A percentile compares a stretch with the other conserved stretches of the same genome.
Evolutionary conservation across 495 filamentous ascomycete species (phyloP).

Genomic region (Penicillium simplicissimum): DNA sequence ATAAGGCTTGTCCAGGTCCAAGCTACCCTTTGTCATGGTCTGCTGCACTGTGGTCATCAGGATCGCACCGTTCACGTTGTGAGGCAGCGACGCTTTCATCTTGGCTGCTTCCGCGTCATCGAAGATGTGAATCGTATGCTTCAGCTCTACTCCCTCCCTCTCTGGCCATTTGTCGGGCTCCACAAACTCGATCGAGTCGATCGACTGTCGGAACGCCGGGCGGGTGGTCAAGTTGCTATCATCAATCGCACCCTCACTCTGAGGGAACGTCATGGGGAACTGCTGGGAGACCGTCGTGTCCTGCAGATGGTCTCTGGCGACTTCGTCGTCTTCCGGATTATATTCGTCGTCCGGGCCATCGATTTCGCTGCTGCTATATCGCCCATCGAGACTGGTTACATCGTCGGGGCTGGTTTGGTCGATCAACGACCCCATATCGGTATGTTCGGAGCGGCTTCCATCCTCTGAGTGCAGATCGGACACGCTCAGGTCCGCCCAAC

Average conservation of each 20-base stretch:
- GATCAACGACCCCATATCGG: slow-evolving; percentile 48
- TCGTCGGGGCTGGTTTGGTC: slow-evolving; percentile 47
- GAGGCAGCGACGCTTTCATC: slow-evolving; percentile 43
- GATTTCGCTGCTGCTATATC: slow-evolving; percentile 41
- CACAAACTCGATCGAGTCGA: slow-evolving; percentile 60
- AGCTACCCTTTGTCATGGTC: slow-evolving; percentile 65
- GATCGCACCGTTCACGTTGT: slow-evolving; percentile 29
- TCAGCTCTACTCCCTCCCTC: slow-evolving; percentile 58
- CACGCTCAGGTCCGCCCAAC: slow-evolving; percentile 50
- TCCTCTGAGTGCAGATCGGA: slow-evolving; percentile 50
- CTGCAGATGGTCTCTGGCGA: slow-evolving; percentile 28
- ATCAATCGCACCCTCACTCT: slow-evolving; percentile 36
- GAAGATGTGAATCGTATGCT: slow-evolving; percentile 47
- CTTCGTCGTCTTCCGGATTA: slow-evolving; percentile 30
- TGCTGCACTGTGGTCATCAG: slow-evolving; percentile 64
- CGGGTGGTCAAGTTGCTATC: slow-evolving; percentile 47
- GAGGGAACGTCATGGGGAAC: slow-evolving; percentile 43
- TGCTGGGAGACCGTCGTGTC: slow-evolving; percentile 42
- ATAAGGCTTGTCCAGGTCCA: slow-evolving; percentile 65
- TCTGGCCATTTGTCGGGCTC: slow-evolving; percentile 56
- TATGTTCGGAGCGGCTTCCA: slow-evolving; percentile 47
- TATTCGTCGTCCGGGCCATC: slow-evolving; percentile 24
- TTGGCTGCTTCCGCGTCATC: slow-evolving; percentile 49
- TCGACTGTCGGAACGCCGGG: slow-evolving; percentile 34
- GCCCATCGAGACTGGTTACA: slow-evolving; percentile 49